A percentile compares a stretch with the other conserved stretches of the same genome.
Conservation (phyloP, 2,329 filamentous ascomycete species). For the Biscogniauxia sp. region DNA sequence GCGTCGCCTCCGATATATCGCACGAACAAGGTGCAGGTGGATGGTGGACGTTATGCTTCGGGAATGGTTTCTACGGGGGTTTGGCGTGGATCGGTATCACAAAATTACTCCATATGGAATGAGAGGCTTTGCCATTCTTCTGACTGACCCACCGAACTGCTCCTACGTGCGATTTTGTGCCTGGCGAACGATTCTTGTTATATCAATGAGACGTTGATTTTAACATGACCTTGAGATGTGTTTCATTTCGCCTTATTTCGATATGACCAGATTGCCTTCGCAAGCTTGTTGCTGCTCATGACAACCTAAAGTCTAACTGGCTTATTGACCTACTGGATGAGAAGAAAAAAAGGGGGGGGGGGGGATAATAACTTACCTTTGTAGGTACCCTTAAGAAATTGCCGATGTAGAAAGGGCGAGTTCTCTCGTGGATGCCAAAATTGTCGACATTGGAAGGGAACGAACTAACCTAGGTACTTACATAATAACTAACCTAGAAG, state of each 20-base stretch:
- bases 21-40: conserved; percentile 23
- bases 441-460: too few relatives aligned
- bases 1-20: conserved; percentile 33
- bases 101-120: conserved; percentile 36
- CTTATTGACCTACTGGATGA: too few relatives aligned
- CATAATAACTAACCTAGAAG: too few relatives aligned
- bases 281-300: too few relatives aligned
- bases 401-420: too few relatives aligned
- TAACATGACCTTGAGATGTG: not conserved
- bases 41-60: conserved; percentile 30
- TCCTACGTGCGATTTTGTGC: conserved; percentile 12
- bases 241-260: not conserved
- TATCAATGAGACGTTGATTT: not conserved
- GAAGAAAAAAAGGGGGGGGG: too few relatives aligned
- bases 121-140: conserved; percentile 30
- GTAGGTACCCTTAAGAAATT: too few relatives aligned
- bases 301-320: too few relatives aligned
- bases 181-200: conserved; percentile 6
- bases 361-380: too few relatives aligned
- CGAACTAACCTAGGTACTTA: too few relatives aligned
- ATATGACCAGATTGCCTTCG: too few relatives aligned
- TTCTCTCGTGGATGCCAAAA: too few relatives aligned
- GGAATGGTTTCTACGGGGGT: conserved; percentile 38
- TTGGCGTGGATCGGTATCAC: conserved; percentile 48
- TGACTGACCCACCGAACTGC: conserved; percentile 13